Evolutionary conservation across 2,329 filamentous ascomycete species (phyloP), one percentile per base, ranked within the genome.

Genomic region (Pseudogymnoascus sp.): DNA sequence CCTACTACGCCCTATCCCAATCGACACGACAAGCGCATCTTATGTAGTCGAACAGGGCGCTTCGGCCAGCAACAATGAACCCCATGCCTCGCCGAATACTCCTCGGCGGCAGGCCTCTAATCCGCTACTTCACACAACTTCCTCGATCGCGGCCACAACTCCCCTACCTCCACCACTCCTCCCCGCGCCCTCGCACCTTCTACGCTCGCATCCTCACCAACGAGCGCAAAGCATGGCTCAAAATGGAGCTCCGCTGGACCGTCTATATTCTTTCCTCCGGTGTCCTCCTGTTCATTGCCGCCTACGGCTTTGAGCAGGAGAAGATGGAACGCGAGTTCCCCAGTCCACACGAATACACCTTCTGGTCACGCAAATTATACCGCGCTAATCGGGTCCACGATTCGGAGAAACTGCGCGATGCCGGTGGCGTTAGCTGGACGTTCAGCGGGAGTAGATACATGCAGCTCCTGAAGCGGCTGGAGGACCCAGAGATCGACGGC

Each of bases 291-390:
- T 77, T 84, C 40, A 77, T 89, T 8, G 83, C 86, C 40, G 81
- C 82, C 67, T 84, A 86, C 66, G 87, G 87, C 14, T 72, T 91
- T 37, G 81, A 88, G 71, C 87, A 93, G 70, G 91, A 96, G 74
- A 78, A 81, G 65, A 79, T 90, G 50, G 92, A 97, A 76, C 82
- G 87, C 59, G 79, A 83, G 61, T 90, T 87, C 72, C 92, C 92
- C 0, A 93, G 91, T 1, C 93, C 93, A 1, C 82, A 84, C 26
- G 93, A 96, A 73, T 97, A 93, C 91, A 79, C 79, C 0, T 88
- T 86, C 74, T 76, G 85, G 67, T 90, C 88, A 53, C 81, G 91
- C 24, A 84, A 88, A 75, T 79, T 81, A 40, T 81, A 90, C 66
- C 83, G 91, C 42, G 82, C 83, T 61, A 89, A 65, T 16, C 68